Evolutionary conservation across 805 yeast species (phyloP), one percentile per base, ranked within the genome.

Genomic region (Cyberlindnera americana): DNA sequence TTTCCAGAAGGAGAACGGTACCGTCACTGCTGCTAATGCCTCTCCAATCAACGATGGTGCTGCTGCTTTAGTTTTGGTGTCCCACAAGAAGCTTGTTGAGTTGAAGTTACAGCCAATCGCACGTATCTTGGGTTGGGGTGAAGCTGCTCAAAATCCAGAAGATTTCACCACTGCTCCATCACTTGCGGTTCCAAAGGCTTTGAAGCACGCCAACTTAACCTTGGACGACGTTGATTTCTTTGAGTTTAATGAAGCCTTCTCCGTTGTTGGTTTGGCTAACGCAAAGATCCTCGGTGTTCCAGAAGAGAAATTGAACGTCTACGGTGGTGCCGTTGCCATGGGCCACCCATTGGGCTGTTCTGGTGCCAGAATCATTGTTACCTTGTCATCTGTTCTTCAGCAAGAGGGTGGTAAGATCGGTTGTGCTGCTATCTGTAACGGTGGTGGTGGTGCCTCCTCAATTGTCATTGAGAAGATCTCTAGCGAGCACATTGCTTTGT

Each of bases 381-480:
- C 99, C 21, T 75, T 93, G 64, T 57, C 80, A 43, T 77, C 88
- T 35, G 89, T 90, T 14, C 77, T 93, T 60, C 51, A 66, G 27
- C 96, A 91, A 70, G 98, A 93, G 72, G 67, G 67, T 40, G 95
- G 91, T 54, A 87, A 83, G 69, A 65, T 81, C 53, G 99, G 99
- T 64, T 88, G 80, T 52, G 97, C 96, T 56, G 96, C 88, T 64
- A 83, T 93, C 61, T 93, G 99, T 76, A 93, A 93, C 66, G 99
- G 99, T 72, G 99, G 99, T 59, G 99, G 99, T 63, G 99, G 99
- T 62, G 98, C 97, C 35, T 83, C 95, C 41, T 82, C 98, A 19
- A 72, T 93, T 56, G 87, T 93, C 46, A 77, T 93, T 56, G 96
- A 90, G 71, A 78, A 72, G 56, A 57, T 78, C 32, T 74, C 58